phyloP scores from a whole-genome alignment of 1,284 basidiomycete genomes.

The Vanrija sp. region DNA sequence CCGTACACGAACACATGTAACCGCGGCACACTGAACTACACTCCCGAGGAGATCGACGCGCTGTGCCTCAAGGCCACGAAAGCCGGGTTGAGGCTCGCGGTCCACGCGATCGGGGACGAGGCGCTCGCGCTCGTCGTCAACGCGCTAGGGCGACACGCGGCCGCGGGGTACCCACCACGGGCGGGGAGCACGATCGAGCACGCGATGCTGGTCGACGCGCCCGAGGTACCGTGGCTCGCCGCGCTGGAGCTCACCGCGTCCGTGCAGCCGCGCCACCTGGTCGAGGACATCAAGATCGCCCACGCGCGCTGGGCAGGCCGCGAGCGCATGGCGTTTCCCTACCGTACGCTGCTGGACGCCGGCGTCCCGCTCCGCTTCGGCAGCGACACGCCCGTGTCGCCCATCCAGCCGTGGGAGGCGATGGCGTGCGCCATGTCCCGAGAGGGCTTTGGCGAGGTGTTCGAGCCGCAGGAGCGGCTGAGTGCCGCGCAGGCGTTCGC shows the following conservation, averaged over 20 bases:
- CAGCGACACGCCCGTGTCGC: conserved; percentile 37
- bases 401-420: conserved; percentile 36
- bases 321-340: conserved; percentile 31
- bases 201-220: conserved; percentile 30
- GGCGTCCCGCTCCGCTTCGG: conserved; percentile 32
- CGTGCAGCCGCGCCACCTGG: conserved; percentile 37
- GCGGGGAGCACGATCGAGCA: conserved; percentile 38
- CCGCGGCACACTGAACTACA: conserved; percentile 22
- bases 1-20: conserved; percentile 28
- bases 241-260: conserved; percentile 30
- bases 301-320: conserved; percentile 33
- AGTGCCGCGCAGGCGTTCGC: conserved; percentile 18
- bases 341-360: conserved; percentile 24
- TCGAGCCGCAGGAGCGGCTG: conserved; percentile 19
- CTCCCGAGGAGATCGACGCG: conserved; percentile 17
- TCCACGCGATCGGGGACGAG: conserved; percentile 41
- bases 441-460: conserved; percentile 1
- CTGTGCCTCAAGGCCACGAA: conserved; percentile 22
- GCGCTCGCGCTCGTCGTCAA: conserved; percentile 30
- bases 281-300: conserved; percentile 34
- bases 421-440: conserved; percentile 34
- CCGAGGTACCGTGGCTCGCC: conserved; percentile 29
- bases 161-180: conserved; percentile 10
- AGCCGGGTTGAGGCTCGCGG: conserved; percentile 26
- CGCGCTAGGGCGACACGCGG: conserved; percentile 13